Evolutionary conservation across 2,329 filamentous ascomycete genomes (phyloP), one percentile per base, ranked within the genome.

Genomic region (Lecanoromycetidae sp.): DNA sequence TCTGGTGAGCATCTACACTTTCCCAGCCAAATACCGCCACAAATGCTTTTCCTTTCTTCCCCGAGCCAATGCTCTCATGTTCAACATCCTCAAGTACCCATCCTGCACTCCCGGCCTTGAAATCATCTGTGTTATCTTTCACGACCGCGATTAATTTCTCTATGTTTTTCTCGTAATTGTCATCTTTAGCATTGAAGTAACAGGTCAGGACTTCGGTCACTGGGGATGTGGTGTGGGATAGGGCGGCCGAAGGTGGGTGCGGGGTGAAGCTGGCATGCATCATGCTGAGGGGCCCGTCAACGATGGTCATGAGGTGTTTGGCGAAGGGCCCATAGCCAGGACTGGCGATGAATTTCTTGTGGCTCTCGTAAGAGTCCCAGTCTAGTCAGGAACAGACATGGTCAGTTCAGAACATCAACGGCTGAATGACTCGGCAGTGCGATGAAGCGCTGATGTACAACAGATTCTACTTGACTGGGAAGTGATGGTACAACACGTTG

Each of bases 21-120:
- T 61, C 54, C 66, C 66, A 69, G 0, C 63, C 64, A 10, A 68
- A 58, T 2, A 66, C 55, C 0, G 52, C 55, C 45, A 62, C 42
- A 5, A 49, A 57, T 0, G 12, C 55, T 46, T 48, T 63, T 50
- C 10, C 61, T 54, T 29, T 60, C 56, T 37, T 57, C 34, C 27
- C 53, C 54, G 2, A 63, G 36, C 1, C 60, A 52, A 5, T 63
- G 57, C 37, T 66, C 57, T 49, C 36, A 41, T 52, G 46, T 29
- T 53, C 49, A 12, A 58, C 20, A 26, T 59, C 52, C 44, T 60
- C 58, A 15, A 52, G 41, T n/a, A 56, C 48, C 57, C 58, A 60
- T 17, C 58, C 58, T 8, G 44, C 48, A 8, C 51, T 41, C 19
- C 51, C 35, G 5, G 41, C 53, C 36, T 50, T 55, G 43, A 46